Base-by-base conservation (phyloP, 2,329 filamentous ascomycete species). In the Blastomyces emzantsi region DNA sequence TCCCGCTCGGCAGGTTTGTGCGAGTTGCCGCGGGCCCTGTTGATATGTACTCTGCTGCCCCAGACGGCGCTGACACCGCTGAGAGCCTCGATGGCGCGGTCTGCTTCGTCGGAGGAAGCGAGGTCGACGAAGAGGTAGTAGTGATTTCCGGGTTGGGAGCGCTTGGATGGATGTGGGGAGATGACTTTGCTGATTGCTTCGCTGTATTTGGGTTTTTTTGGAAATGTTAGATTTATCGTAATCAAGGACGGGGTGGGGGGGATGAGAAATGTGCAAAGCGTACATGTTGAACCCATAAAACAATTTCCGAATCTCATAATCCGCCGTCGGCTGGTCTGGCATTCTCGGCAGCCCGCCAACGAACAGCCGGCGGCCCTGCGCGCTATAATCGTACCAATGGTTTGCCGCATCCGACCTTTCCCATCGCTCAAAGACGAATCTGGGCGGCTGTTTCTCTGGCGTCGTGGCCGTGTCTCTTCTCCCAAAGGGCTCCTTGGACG, bases 101-200 rank as follows among this genome's bases (percentile, higher is more conserved):
- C 73, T 0, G 83, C 84, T 66, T 87, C 82, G 61, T 85, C 80
- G 0, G 75, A 71, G 6, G 79, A 83, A 58, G 76, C 77, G 63
- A 88, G 81, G 68, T 88, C 85, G n/a, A 88, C 83, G 64, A 88
- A 88, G 68, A 84, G 84, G 73, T 85, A 88, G 73, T 87, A 82
- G 69, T 85, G 80, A 66, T 84, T 81, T 39, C 83, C 84, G 0
- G 79, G 76, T 51, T 78, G 77, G n/a, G 76, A 72, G 33, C 76
- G 77, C 64, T 80, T 87, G 69, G 74, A 84, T 69, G 77, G 85
- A 71, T 79, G 85, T 66, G 81, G 84, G 57, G 80, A 87, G 78
- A 83, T 87, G 55, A 81, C 70, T 70, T 81, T 82, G 71, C 77
- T 81, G 63, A 82, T 75, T 61, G 77, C 77, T 68, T 78, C 74